A percentile compares a stretch with the other conserved stretches of the same genome.
Evolutionary conservation across 1,284 basidiomycete genomes (phyloP).

Genomic region (Omphalotus olearius): DNA sequence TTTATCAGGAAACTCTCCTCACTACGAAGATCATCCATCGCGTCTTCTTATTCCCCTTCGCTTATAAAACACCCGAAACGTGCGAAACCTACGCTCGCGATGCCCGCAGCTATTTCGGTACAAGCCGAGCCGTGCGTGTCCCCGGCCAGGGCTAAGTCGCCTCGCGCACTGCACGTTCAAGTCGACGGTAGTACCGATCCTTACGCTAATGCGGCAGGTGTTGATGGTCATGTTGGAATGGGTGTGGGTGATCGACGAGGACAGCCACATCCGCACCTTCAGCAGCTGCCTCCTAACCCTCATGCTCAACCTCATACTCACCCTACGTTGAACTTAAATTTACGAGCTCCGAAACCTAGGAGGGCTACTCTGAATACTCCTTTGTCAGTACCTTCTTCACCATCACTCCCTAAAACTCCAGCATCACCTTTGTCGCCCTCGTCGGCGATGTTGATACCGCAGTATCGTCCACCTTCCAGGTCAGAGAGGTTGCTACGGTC

Average conservation of each 20-base stretch:
- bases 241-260: too few species aligned
- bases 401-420: constrained; percentile 1
- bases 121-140: too few species aligned
- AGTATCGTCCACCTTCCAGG: neutral
- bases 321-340: neutral
- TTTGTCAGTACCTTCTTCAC: constrained; percentile 3
- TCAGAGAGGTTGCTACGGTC: constrained; percentile 7
- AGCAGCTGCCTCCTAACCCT: neutral
- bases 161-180: neutral
- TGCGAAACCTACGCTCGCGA: constrained; percentile 4
- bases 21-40: neutral
- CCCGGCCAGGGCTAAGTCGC: neutral
- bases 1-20: constrained; percentile 6
- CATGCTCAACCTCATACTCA: neutral
- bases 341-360: constrained; percentile 1
- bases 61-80: constrained; percentile 2
- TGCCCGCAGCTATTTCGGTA: neutral
- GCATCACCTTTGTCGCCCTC: neutral
- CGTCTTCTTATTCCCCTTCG: neutral
- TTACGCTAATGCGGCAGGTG: neutral
- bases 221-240: neutral
- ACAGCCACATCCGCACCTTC: too few species aligned
- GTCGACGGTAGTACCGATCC: too few species aligned
- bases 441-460: too few species aligned
- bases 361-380: neutral